phyloP scores from a whole-genome alignment of 306 rosid genomes.

The Ceratonia siliqua region DNA sequence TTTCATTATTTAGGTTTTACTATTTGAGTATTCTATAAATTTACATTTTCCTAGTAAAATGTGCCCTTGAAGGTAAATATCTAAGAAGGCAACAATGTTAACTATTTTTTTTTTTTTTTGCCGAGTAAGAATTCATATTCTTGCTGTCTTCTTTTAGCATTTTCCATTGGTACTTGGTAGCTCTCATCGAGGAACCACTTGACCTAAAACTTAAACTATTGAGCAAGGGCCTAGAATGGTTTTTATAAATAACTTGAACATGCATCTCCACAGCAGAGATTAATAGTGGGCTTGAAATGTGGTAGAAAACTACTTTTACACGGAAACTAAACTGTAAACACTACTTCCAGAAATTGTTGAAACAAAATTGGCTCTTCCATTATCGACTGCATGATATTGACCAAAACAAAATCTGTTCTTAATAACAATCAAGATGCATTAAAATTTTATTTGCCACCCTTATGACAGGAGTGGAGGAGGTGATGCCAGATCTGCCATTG shows the following conservation, averaged over 20 bases:
- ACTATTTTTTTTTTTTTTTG: not conserved
- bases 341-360: no score
- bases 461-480: not conserved
- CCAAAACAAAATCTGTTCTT: not conserved
- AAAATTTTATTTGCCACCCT: not conserved
- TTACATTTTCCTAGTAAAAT: not conserved
- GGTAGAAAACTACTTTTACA: slow-evolving; percentile 1
- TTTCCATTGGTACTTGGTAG: not conserved
- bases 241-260: not conserved
- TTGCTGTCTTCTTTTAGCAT: not conserved
- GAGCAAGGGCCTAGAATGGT: slow-evolving; percentile 15
- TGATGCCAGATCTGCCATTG: slow-evolving; percentile 6
- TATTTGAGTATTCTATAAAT: slow-evolving; percentile 1
- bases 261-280: not conserved
- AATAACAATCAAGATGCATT: slow-evolving; percentile 2
- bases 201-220: slow-evolving; percentile 3
- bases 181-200: not conserved
- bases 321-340: slow-evolving; percentile 11
- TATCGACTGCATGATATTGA: not conserved
- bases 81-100: not conserved
- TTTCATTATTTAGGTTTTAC: not conserved
- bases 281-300: slow-evolving; percentile 6
- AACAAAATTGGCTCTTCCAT: no score
- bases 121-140: not conserved
- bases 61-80: not conserved